Conservation (phyloP, 2,329 filamentous ascomycete species). For the Metarhizium humberi region DNA sequence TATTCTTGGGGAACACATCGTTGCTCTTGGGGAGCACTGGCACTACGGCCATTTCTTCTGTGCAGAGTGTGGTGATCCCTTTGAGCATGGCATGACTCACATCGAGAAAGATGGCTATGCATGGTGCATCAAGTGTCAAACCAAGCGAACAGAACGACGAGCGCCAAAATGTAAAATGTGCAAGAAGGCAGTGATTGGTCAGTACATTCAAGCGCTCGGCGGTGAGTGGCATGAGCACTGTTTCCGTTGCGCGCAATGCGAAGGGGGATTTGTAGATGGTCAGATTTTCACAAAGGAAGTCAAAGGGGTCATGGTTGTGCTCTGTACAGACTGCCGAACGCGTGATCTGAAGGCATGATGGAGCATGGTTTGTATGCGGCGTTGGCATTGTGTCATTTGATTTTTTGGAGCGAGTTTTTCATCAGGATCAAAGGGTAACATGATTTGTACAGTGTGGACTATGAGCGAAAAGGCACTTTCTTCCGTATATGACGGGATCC, state of each 20-base stretch:
- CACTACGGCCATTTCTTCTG: slow-evolving; percentile 98
- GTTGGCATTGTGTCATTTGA: neutral
- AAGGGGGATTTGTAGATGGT: slow-evolving; percentile 52
- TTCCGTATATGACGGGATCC: no score
- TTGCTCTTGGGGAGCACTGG: slow-evolving; percentile 92
- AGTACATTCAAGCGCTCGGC: slow-evolving; percentile 82
- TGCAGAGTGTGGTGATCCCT: slow-evolving; percentile 95
- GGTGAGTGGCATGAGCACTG: slow-evolving; percentile 91
- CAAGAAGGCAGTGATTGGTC: slow-evolving; percentile 73
- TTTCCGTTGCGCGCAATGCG: slow-evolving; percentile 67
- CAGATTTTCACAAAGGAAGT: slow-evolving; percentile 54
- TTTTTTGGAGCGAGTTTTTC: neutral
- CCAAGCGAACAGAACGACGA: slow-evolving; percentile 78
- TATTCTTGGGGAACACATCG: slow-evolving; percentile 88
- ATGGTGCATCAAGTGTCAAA: slow-evolving; percentile 92
- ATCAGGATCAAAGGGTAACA: neutral
- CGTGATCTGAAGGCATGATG: slow-evolving; percentile 46
- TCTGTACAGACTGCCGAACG: slow-evolving; percentile 53
- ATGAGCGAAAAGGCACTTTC: no score
- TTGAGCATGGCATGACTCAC: slow-evolving; percentile 59
- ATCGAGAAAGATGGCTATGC: slow-evolving; percentile 97
- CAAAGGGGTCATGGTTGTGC: slow-evolving; percentile 38
- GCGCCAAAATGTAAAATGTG: slow-evolving; percentile 85
- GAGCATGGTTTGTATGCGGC: slow-evolving; percentile 4
- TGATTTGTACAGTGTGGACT: no score